phyloP scores from a whole-genome alignment of 345 rosid genomes.

The Alliaria petiolata region DNA sequence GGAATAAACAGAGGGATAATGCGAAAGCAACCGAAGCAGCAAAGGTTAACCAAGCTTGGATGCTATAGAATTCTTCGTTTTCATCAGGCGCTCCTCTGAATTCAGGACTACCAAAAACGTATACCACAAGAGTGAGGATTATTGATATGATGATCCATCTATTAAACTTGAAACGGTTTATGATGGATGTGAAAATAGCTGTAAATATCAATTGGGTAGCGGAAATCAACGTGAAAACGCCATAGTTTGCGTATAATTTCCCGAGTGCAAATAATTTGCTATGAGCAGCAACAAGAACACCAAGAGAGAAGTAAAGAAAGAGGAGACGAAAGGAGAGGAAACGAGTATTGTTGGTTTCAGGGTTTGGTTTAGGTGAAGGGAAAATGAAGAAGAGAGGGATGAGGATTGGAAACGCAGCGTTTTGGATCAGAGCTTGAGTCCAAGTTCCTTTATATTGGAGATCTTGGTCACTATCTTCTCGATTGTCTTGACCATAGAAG shows the following conservation, averaged over 20 bases:
- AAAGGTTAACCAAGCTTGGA: conserved; percentile 23
- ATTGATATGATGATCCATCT: conserved; percentile 38
- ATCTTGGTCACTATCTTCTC: conserved; percentile 8
- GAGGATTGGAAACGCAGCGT: conserved; percentile 26
- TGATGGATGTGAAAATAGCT: conserved; percentile 32
- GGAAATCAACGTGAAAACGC: conserved; percentile 15
- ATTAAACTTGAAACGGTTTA: conserved; percentile 41
- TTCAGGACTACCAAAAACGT: background rate
- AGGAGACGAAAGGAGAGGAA: conserved; percentile 5
- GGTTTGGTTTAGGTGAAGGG: conserved; percentile 18
- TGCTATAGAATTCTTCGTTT: background rate
- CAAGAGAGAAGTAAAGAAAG: conserved; percentile 29
- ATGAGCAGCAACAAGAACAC: conserved; percentile 33
- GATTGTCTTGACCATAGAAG: conserved; percentile 9
- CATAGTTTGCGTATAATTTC: conserved; percentile 29
- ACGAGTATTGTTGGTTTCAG: background rate
- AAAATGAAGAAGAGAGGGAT: conserved; percentile 19
- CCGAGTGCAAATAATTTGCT: conserved; percentile 25
- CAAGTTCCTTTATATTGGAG: conserved; percentile 25
- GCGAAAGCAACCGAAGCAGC: background rate
- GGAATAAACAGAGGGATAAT: conserved; percentile 9
- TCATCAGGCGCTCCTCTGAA: conserved; percentile 13
- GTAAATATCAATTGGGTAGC: conserved; percentile 43
- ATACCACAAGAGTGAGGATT: conserved; percentile 5
- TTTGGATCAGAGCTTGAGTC: conserved; percentile 20